These are phyloP conservation scores for Pinus albicaulis DNA, from an alignment of 75 land plant genomes.

Conservation along the genomic window DNA sequence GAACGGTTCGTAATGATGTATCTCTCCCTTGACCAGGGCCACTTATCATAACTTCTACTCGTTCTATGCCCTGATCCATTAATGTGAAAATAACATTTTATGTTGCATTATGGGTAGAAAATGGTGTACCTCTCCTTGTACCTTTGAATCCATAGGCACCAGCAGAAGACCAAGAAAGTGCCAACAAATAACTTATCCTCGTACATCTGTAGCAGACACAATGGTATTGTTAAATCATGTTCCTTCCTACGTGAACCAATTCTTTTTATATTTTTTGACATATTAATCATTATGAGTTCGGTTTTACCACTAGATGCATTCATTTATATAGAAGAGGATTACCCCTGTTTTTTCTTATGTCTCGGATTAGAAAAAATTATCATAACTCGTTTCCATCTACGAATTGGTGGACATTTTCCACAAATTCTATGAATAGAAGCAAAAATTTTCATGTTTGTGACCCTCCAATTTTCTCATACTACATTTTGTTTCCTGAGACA, in stretches of 20 bases:
- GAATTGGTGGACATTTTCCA: not conserved
- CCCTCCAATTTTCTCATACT: no score
- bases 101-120: not conserved
- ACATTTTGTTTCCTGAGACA: not conserved
- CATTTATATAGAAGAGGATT: not conserved
- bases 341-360: slow-evolving; percentile 5
- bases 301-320: not conserved
- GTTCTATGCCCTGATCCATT: not conserved
- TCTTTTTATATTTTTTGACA: not conserved
- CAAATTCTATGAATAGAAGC: slow-evolving; percentile 9
- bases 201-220: not conserved
- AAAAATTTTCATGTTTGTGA: not conserved
- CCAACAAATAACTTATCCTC: not conserved
- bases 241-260: not conserved
- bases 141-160: not conserved
- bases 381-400: not conserved
- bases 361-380: slow-evolving; percentile 7
- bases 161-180: not conserved
- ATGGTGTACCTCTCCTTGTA: no score
- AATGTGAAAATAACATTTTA: not conserved
- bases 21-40: not conserved
- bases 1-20: not conserved
- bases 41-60: not conserved
- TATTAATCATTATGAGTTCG: not conserved
- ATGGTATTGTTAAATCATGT: slow-evolving; percentile 9